Conservation (phyloP, 345 rosid species). For the Ricinus communis region DNA sequence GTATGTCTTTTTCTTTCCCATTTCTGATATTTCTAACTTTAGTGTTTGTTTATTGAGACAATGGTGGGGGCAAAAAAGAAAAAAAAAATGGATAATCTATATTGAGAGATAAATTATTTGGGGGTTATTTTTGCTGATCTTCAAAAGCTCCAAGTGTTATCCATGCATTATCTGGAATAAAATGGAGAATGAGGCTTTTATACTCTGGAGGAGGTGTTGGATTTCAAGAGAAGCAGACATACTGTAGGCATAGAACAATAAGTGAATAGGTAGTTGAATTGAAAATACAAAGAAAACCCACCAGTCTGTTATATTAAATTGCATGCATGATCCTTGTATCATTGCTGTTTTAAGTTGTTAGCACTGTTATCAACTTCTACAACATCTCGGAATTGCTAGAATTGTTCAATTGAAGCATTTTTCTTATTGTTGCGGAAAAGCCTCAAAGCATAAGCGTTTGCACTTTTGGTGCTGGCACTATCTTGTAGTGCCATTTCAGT, state of each 20-base stretch:
- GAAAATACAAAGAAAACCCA: not conserved
- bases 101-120: not conserved
- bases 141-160: not conserved
- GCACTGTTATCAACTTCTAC: not conserved
- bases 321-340: not conserved
- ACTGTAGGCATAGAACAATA: not conserved
- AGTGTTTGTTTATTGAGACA: not conserved
- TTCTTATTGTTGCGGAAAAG: not conserved
- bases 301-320: not conserved
- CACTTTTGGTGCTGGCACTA: not conserved
- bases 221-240: not conserved
- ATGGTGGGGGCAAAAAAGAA: not conserved
- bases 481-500: not conserved
- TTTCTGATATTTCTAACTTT: conserved; percentile 10
- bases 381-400: not conserved
- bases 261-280: not conserved
- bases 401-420: not conserved
- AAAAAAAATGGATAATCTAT: not conserved
- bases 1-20: conserved; percentile 35
- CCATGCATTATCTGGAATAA: not conserved
- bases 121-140: not conserved
- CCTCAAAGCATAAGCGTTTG: not conserved
- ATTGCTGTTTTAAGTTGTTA: not conserved
- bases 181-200: not conserved
- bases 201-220: not conserved